phyloP scores from a whole-genome alignment of 2,329 filamentous ascomycete species.

The Aspergillus pseudoglaucus region DNA sequence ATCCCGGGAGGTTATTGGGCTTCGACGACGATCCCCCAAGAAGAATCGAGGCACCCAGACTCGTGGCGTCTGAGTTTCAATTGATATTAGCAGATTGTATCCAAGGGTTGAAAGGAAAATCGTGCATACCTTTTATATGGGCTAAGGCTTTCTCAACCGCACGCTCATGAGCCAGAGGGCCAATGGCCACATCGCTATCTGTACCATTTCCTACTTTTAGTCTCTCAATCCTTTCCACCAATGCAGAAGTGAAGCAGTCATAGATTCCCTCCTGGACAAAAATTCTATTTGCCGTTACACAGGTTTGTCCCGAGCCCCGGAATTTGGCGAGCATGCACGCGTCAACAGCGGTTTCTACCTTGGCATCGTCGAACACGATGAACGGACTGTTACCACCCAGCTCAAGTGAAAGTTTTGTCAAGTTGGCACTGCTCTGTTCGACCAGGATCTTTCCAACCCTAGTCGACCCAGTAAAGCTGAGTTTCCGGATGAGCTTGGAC shows the following conservation, averaged over 20 bases:
- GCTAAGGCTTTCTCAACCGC: constrained; percentile 1
- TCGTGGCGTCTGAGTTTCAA: neutral
- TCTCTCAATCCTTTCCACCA: constrained; percentile 1
- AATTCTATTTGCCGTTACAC: constrained; percentile 9
- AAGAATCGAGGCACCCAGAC: neutral
- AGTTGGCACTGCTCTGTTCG: constrained; percentile 36
- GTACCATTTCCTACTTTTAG: constrained; percentile 5
- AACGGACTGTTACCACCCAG: constrained; percentile 57
- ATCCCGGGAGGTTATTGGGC: neutral
- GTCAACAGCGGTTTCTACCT: constrained; percentile 38
- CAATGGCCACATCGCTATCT: constrained; percentile 1
- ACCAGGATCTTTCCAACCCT: constrained; percentile 5
- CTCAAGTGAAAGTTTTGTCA: constrained; percentile 57
- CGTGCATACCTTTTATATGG: neutral
- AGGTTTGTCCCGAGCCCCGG: constrained; percentile 8
- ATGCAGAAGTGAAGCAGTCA: constrained; percentile 1
- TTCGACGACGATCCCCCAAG: neutral
- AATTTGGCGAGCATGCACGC: constrained; percentile 6
- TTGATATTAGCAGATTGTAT: neutral
- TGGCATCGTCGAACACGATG: constrained; percentile 55
- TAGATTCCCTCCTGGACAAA: constrained; percentile 6
- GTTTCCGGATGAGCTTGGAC: constrained; percentile 3
- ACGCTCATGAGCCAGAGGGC: constrained; percentile 5
- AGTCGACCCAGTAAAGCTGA: constrained; percentile 9
- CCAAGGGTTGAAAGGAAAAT: neutral